Percentiles rank a stretch among this genome's conserved stretches.
Evolutionary conservation across 2,329 filamentous ascomycete species (phyloP).

Genomic region (Hypomyces rosellus): DNA sequence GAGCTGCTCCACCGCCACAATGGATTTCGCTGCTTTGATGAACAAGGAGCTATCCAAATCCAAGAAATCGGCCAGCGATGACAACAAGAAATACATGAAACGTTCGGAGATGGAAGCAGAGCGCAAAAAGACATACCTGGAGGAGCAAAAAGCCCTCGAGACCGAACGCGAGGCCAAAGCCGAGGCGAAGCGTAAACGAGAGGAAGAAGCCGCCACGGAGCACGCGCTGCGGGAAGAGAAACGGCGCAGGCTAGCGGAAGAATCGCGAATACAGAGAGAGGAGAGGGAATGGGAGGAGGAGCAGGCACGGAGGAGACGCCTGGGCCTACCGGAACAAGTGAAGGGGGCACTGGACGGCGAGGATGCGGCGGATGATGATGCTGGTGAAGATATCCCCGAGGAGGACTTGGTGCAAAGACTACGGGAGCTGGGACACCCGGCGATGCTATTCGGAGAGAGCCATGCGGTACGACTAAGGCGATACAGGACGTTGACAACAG

Average conservation of each 20-base stretch:
- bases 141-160: constrained; percentile 71
- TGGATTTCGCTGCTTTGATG: constrained; percentile 97
- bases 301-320: constrained; percentile 60
- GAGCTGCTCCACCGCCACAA: constrained; percentile 33
- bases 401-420: constrained; percentile 64
- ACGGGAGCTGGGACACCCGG: constrained; percentile 66
- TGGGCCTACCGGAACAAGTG: constrained; percentile 73
- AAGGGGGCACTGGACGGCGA: constrained; percentile 29
- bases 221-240: constrained; percentile 72
- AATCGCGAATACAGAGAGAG: constrained; percentile 62
- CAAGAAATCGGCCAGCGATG: constrained; percentile 44
- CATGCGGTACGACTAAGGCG: constrained; percentile 63
- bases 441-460: constrained; percentile 72
- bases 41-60: constrained; percentile 83
- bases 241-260: constrained; percentile 71
- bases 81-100: constrained; percentile 70
- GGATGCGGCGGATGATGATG: constrained; percentile 37
- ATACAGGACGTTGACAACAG: constrained; percentile 59
- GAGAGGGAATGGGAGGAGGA: constrained; percentile 71
- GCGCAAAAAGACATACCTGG: constrained; percentile 70
- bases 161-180: constrained; percentile 62
- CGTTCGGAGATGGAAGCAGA: constrained; percentile 81
- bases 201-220: constrained; percentile 74
- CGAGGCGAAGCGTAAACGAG: constrained; percentile 76
- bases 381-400: constrained; percentile 60